Evolutionary conservation across 208 protist species (phyloP).

Genomic region (Jaenimonas drosophilae): DNA sequence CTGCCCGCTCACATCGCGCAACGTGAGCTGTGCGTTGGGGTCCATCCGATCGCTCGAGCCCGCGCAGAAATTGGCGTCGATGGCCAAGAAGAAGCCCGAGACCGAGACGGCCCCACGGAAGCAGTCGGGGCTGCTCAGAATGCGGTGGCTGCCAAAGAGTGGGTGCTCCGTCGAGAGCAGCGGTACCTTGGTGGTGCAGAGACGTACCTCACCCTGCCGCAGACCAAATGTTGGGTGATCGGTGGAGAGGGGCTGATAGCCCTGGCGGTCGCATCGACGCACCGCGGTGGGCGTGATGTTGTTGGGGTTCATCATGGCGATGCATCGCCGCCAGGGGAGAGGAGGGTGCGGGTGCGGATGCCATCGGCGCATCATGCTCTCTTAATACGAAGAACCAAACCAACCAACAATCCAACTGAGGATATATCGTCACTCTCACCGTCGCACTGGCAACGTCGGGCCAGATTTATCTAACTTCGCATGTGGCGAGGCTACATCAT

Average conservation of each 20-base stretch:
- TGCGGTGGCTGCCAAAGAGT: conserved; percentile 42
- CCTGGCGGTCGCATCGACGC: conserved; percentile 14
- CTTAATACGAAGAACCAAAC: too few relatives aligned
- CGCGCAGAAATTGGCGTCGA: conserved; percentile 60
- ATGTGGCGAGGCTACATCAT: too few relatives aligned
- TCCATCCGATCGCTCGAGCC: conserved; percentile 56
- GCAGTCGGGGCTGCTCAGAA: conserved; percentile 30
- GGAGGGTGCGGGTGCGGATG: too few relatives aligned
- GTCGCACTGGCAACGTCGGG: too few relatives aligned
- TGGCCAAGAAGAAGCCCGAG: conserved; percentile 72
- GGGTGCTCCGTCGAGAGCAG: conserved; percentile 68
- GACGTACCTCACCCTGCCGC: conserved; percentile 31
- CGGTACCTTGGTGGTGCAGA: conserved; percentile 3
- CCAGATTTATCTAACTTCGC: too few relatives aligned
- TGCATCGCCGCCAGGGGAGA: too few relatives aligned
- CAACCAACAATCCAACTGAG: too few relatives aligned
- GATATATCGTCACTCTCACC: too few relatives aligned
- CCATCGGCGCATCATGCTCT: too few relatives aligned
- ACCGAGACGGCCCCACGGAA: conserved; percentile 60
- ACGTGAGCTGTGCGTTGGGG: conserved; percentile 76
- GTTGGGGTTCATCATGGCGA: too few relatives aligned
- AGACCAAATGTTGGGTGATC: conserved; percentile 65
- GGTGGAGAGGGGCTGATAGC: conserved; percentile 37
- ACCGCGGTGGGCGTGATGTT: too few relatives aligned
- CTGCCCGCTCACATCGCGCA: conserved; percentile 54